phyloP scores from a whole-genome alignment of 2,329 filamentous ascomycete genomes.

The Furcasterigmium furcatum region DNA sequence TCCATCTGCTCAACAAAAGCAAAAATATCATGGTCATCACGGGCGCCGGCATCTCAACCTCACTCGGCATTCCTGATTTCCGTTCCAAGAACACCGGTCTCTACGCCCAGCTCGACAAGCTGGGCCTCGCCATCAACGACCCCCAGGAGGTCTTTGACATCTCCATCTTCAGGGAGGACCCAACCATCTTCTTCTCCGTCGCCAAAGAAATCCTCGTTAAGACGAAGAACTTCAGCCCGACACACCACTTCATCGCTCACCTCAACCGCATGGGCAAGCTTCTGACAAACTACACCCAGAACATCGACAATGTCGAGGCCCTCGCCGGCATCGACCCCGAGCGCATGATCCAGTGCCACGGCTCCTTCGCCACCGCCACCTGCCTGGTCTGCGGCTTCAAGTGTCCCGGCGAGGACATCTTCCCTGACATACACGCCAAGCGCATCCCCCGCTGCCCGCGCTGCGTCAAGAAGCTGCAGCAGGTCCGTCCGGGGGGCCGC shows the following conservation, averaged over 20 bases:
- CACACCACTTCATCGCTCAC: slow-evolving; percentile 88
- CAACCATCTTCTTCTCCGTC: slow-evolving; percentile 84
- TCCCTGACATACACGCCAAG: slow-evolving; percentile 72
- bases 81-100: slow-evolving; percentile 89
- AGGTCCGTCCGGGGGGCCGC: slow-evolving; percentile 16
- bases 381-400: slow-evolving; percentile 79
- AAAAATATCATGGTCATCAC: slow-evolving; percentile 91
- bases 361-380: slow-evolving; percentile 88
- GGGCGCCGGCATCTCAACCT: slow-evolving; percentile 94
- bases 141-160: slow-evolving; percentile 97
- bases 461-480: slow-evolving; percentile 57
- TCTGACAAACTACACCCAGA: slow-evolving; percentile 96
- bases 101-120: slow-evolving; percentile 77
- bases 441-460: slow-evolving; percentile 73
- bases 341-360: slow-evolving; percentile 93
- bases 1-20: slow-evolving; percentile 67
- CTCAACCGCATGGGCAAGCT: slow-evolving; percentile 86
- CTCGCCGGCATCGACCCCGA: slow-evolving; percentile 77
- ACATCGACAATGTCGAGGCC: slow-evolving; percentile 94
- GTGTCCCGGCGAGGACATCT: slow-evolving; percentile 74
- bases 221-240: slow-evolving; percentile 79
- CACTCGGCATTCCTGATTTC: slow-evolving; percentile 94
- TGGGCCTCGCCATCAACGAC: slow-evolving; percentile 74
- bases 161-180: slow-evolving; percentile 78
- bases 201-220: slow-evolving; percentile 87